Evolutionary conservation across 1,284 basidiomycete genomes (phyloP).

Genomic region (Irpex sp.): DNA sequence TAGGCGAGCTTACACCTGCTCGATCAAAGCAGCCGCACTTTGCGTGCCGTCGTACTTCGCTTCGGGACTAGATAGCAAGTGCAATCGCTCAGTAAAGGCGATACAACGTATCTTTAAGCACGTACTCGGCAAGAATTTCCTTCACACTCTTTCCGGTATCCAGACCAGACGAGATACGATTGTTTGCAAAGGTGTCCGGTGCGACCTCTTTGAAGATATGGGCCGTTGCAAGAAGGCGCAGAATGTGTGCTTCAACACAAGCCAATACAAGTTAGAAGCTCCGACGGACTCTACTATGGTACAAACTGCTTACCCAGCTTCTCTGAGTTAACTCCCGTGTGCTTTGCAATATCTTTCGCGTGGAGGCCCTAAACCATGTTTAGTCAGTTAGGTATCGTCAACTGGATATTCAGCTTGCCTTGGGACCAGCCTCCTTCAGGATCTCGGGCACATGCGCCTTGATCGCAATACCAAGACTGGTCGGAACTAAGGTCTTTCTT

Average conservation of each 20-base stretch:
- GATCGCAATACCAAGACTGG: neutral
- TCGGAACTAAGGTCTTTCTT: neutral
- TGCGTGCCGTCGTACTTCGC: conserved; percentile 7
- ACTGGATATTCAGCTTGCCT: neutral
- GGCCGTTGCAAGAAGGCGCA: conserved; percentile 19
- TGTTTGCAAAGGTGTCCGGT: conserved; percentile 23
- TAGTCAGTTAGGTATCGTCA: neutral
- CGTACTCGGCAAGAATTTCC: conserved; percentile 14
- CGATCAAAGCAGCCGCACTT: conserved; percentile 5
- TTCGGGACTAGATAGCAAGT: conserved; percentile 1
- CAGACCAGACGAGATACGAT: conserved; percentile 20
- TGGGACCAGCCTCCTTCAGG: neutral
- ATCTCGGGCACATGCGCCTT: neutral
- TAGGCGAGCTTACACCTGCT: neutral
- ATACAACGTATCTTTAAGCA: neutral
- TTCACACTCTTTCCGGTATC: conserved; percentile 19
- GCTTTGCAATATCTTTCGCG: neutral
- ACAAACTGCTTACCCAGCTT: neutral
- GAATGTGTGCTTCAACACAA: neutral
- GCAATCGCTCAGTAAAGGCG: neutral
- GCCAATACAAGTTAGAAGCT: neutral
- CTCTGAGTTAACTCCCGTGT: neutral
- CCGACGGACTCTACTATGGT: too few species aligned
- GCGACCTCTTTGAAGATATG: conserved; percentile 23
- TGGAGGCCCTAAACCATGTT: neutral